These are phyloP conservation scores for Porogramme epimiltina DNA, from an alignment of 1,284 basidiomycete genomes.

Conservation along the genomic window DNA sequence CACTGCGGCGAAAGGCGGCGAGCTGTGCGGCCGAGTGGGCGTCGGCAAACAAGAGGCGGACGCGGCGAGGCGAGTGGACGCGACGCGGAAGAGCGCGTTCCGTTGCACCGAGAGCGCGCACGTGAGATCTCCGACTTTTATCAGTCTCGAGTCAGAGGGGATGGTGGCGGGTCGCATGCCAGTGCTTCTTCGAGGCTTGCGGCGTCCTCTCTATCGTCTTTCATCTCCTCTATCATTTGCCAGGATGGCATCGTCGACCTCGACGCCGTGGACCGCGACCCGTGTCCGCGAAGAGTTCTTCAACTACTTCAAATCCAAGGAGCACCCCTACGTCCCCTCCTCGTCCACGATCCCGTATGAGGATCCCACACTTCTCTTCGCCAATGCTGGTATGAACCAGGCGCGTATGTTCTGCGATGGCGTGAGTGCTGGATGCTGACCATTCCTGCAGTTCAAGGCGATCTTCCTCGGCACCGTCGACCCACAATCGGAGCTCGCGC, in stretches of 20 bases:
- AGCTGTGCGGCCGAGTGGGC: not conserved
- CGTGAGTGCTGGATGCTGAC: slow-evolving; percentile 4
- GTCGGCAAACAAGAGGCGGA: slow-evolving; percentile 15
- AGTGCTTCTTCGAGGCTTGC: slow-evolving; percentile 18
- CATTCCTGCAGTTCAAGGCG: slow-evolving; percentile 79
- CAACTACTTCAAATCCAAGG: slow-evolving; percentile 77
- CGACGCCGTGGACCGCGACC: slow-evolving; percentile 62
- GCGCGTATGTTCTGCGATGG: slow-evolving; percentile 35
- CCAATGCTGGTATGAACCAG: slow-evolving; percentile 98
- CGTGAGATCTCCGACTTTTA: slow-evolving; percentile 23
- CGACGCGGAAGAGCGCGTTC: slow-evolving; percentile 4
- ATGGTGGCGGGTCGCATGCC: slow-evolving; percentile 19
- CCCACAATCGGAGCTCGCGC: slow-evolving; percentile 86
- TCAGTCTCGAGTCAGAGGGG: slow-evolving; percentile 21
- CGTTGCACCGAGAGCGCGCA: slow-evolving; percentile 10
- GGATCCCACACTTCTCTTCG: slow-evolving; percentile 95
- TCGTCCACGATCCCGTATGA: slow-evolving; percentile 96
- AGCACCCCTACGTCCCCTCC: slow-evolving; percentile 92
- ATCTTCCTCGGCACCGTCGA: slow-evolving; percentile 97
- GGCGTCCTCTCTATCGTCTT: slow-evolving; percentile 18
- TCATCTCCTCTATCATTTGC: slow-evolving; percentile 11
- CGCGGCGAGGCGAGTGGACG: not conserved
- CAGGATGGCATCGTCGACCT: slow-evolving; percentile 16
- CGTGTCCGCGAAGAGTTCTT: slow-evolving; percentile 78
- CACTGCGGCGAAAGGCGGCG: too few relatives aligned